Base-by-base conservation (phyloP, 805 yeast genomes). In the Kuraishia hungarica region DNA sequence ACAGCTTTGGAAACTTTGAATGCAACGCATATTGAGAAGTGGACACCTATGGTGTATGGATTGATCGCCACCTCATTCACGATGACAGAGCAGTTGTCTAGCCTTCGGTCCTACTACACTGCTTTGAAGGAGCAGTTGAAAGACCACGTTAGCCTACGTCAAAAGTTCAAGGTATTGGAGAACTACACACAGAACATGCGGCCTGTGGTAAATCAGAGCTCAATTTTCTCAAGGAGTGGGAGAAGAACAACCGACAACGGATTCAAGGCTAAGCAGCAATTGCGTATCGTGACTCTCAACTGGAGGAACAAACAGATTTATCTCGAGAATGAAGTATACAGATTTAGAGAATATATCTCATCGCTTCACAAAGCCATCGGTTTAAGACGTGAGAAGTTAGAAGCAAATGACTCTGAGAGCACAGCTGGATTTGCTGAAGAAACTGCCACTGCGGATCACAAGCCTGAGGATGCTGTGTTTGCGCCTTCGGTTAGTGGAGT, bases 361-460 rank as follows among this genome's bases (percentile, higher is more conserved):
- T 71, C 73, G 53, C 67, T 80, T 49, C 80, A 77, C n/a, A 70
- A 69, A 59, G 83, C 79, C 0, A 72, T 79, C 56, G 74, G 72
- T 55, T 66, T 78, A 56, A 70, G 82, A 57, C 72, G 69, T 53
- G 77, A 76, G 48, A 50, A 53, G 35, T 17, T 53, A 24, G 39
- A 29, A n/a, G 48, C 19, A 13, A n/a, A 48, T 11, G 43, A 24
- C 35, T 51, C 35, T 20, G 54, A 53, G 51, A 29, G 46, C 6
- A 24, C 28, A 28, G 24, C 28, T 5, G 28, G 52, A 7, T 50
- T 2, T 10, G 22, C 20, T 24, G 22, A 22, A 15, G 28, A 19
- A 29, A n/a, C 8, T 10, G 49, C 19, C n/a, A 11, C 35, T 28
- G 43, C 11, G 17, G 43, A 15, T 35, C 43, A 7, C 43, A 15